phyloP scores from a whole-genome alignment of 352 stramenopile species.

The Phytophthora cryptogea region DNA sequence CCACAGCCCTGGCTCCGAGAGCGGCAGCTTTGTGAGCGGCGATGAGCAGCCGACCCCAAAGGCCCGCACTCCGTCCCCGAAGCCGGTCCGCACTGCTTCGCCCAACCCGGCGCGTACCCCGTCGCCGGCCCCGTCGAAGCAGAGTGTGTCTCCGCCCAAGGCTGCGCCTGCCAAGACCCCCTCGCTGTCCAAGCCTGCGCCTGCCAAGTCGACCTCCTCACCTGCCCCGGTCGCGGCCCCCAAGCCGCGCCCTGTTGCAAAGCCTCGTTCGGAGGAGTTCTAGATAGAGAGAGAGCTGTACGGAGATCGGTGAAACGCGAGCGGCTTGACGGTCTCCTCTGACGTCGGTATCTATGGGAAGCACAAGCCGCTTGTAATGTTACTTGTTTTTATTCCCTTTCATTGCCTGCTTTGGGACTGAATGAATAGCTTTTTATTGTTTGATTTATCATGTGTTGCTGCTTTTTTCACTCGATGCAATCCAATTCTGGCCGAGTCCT shows the following conservation, averaged over 20 bases:
- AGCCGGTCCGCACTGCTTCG: conserved; percentile 28
- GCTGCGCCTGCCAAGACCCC: background rate
- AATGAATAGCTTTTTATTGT: conserved; percentile 18
- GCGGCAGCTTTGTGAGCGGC: conserved; percentile 51
- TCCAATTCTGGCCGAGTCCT: too few species aligned
- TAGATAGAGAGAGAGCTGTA: conserved; percentile 42
- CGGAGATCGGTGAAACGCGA: conserved; percentile 26
- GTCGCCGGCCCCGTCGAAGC: conserved; percentile 29
- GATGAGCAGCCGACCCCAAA: conserved; percentile 46
- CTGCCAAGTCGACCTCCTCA: conserved; percentile 23
- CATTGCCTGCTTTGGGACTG: background rate
- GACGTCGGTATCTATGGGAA: conserved; percentile 54
- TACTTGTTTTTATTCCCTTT: conserved; percentile 39
- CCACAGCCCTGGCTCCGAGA: conserved; percentile 57
- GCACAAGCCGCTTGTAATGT: conserved; percentile 24
- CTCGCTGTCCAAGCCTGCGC: conserved; percentile 2
- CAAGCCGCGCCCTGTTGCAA: conserved; percentile 27
- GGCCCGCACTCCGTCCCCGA: conserved; percentile 39
- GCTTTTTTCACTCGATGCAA: too few species aligned
- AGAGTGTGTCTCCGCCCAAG: conserved; percentile 19
- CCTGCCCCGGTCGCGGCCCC: conserved; percentile 24
- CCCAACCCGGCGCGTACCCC: conserved; percentile 26
- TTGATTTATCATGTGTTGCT: too few species aligned
- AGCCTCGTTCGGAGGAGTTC: conserved; percentile 50
- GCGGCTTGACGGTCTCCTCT: conserved; percentile 33